Evolutionary conservation across 139 green algal genomes (phyloP), one percentile per base, ranked within the genome.

Genomic region (Chlorella sp.): DNA sequence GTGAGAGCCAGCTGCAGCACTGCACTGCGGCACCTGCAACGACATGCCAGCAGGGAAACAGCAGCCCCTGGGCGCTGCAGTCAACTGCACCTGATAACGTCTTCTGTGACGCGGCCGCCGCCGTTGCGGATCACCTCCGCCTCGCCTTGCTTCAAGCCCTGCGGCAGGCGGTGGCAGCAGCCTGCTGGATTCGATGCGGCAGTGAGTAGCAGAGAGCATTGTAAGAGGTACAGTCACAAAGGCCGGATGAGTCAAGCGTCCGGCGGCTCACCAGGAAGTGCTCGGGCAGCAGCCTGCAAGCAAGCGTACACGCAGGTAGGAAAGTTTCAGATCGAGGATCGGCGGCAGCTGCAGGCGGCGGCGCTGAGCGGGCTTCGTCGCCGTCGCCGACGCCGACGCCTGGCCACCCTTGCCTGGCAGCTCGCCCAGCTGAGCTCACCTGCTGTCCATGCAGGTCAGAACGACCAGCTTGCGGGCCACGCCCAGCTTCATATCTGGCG

Each of bases 381-480:
- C 51, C 51, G 51, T 16, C 51, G 13, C 51, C 51, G 9, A 11
- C 51, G 51, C 51, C 51, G 11, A 60, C 68, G 34, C 5, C 20
- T 24, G 5, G 34, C 30, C 7, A 73, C 32, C 65, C 65, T 8
- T 30, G 20, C 58, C 58, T 3, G 58, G 22, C 28, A 11, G 17
- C 4, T 0, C 38, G 1, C 34, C 38, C 17, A 3, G 2, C 73
- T 43, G 13, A 7, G 28, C 32, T 14, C 64, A 48, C 51, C 76
- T 58, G 40, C 20, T 54, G 41, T 87, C 84, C 84, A 87, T 87
- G 76, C 84, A 87, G 5, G 84, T 84, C 17, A 87, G 67, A n/a
- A 87, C 67, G 3, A 80, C 81, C 13, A 74, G 20, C 1, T 36
- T 38, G 16, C 64, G 38, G 2, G 9, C 28, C 56, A 82, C 82